Base-by-base conservation (phyloP, 257 asterid genomes). In the Nicotiana attenuata region DNA sequence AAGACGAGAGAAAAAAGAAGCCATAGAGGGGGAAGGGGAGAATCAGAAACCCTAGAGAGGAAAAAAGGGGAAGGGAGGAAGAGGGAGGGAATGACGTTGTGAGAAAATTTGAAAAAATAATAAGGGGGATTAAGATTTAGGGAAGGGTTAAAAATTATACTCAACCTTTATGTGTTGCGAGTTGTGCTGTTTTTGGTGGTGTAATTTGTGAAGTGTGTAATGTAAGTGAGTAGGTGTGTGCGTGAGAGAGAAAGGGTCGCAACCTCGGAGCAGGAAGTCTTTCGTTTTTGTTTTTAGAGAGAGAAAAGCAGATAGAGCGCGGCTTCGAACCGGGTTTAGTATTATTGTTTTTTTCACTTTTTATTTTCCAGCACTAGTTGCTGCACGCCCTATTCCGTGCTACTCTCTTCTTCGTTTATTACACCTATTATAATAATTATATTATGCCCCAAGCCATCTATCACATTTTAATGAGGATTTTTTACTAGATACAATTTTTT, bases 1-100 rank as follows among this genome's bases (percentile, higher is more conserved):
- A 71, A 78, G 82, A 81, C 83, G 83, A 89, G 83, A 76, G 90
- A 84, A 81, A 56, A 31, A 84, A 33, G 86, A 86, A 66, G 89
- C 89, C 96, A 91, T 90, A 5, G 57, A 16, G 33, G 84, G 35
- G 89, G 29, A 80, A 78, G 20, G 38, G 60, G 35, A 71, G 35
- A 71, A 71, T 71, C 35, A 45, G 78, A 45, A 45, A 71, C 78
- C 78, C 59, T 69, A 69, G 78, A 22, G 78, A 45, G 38, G 19
- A 24, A 41, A 68, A 69, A 47, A 1, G 28, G 17, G 9, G 15
- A 17, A 47, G 79, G 24, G 38, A 22, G 60, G 77, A 28, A 65
- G 76, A 66, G 26, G 14, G 26, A 65, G 67, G 7, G 53, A 33
- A 16, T 63, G 68, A 63, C 31, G 17, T n/a, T 3, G 76, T 67